phyloP scores from a whole-genome alignment of 2,329 filamentous ascomycete genomes.

The Cryphonectria carpinicola region DNA sequence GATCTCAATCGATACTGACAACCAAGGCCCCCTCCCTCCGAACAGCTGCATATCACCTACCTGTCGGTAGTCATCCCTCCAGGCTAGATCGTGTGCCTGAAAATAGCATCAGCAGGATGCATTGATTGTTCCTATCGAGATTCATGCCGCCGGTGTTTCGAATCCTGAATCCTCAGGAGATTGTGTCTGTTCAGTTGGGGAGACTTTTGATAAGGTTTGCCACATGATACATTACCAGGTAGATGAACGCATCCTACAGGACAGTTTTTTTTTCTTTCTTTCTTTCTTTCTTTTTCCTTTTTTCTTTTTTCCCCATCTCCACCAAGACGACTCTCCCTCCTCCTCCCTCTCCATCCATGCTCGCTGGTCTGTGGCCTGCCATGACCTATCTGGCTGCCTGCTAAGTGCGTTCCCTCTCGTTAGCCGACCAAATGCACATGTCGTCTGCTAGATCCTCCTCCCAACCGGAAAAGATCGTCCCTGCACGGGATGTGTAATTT shows the following conservation, averaged over 20 bases:
- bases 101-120: not conserved
- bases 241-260: not conserved
- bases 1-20: not conserved
- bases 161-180: not conserved
- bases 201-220: not conserved
- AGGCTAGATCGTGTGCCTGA: not conserved
- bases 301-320: not conserved
- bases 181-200: not conserved
- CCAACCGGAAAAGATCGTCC: not conserved
- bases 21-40: not conserved
- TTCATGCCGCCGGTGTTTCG: not conserved
- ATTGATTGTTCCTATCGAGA: not conserved
- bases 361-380: not conserved
- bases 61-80: not conserved
- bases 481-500: conserved; percentile 8
- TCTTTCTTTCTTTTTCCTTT: not conserved
- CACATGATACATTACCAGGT: not conserved
- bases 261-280: too few relatives aligned
- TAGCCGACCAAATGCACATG: not conserved
- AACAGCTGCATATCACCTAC: not conserved
- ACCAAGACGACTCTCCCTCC: not conserved
- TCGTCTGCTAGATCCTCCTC: not conserved
- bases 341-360: not conserved
- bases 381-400: not conserved
- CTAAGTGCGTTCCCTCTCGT: not conserved